Conservation (phyloP, 2,329 filamentous ascomycete genomes). For the Septoria petroselini region DNA sequence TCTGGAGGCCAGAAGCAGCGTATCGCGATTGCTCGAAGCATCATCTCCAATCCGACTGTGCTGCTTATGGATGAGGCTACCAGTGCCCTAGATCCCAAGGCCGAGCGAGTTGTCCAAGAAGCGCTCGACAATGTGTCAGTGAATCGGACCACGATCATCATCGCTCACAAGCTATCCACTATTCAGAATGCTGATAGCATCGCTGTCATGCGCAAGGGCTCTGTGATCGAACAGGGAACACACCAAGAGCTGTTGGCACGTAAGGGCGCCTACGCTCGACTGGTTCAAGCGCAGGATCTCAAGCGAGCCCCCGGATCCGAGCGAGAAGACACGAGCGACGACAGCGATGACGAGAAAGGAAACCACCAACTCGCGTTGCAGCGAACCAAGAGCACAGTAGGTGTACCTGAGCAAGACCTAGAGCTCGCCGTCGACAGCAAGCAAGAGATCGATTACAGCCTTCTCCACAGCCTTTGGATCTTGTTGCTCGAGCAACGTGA, state of each 20-base stretch:
- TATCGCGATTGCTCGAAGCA: conserved; percentile 38
- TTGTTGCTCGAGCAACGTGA: conserved; percentile 37
- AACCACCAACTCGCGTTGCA: not conserved
- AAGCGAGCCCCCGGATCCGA: not conserved
- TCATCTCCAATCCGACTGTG: conserved; percentile 40
- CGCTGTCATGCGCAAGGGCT: conserved; percentile 43
- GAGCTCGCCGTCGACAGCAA: conserved; percentile 22
- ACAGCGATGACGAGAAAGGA: conserved; percentile 15
- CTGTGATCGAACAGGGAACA: conserved; percentile 44
- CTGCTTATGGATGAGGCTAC: conserved; percentile 40
- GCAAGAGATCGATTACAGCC: conserved; percentile 31
- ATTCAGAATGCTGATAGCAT: conserved; percentile 46
- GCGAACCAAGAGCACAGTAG: conserved; percentile 1
- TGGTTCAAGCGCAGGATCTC: conserved; percentile 11
- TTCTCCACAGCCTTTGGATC: conserved; percentile 36
- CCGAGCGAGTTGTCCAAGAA: conserved; percentile 36
- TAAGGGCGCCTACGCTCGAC: conserved; percentile 3
- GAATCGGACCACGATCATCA: conserved; percentile 38
- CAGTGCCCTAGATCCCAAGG: conserved; percentile 36
- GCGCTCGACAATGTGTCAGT: conserved; percentile 35
- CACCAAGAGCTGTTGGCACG: conserved; percentile 27
- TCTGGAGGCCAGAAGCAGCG: conserved; percentile 38
- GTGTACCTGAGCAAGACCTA: not conserved
- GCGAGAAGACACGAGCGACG: not conserved
- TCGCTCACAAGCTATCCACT: conserved; percentile 47